These are phyloP conservation scores for Trichoderma sp. DNA, from an alignment of 2,329 filamentous ascomycete species.

Conservation along the genomic window DNA sequence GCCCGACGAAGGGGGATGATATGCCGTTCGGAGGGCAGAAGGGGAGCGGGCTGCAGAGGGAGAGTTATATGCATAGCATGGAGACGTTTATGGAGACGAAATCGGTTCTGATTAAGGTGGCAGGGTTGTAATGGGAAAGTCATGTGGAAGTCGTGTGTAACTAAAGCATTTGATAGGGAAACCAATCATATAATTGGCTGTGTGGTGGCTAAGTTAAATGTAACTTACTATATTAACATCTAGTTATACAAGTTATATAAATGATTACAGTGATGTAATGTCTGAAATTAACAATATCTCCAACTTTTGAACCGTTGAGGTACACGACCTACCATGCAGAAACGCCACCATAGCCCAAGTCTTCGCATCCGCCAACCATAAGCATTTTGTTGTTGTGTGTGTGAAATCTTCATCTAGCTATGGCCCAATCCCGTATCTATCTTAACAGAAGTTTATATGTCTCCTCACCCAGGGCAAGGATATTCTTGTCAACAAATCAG, in stretches of 20 bases:
- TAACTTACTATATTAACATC: no score
- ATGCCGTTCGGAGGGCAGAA: slow-evolving; percentile 30
- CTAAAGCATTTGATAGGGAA: not conserved
- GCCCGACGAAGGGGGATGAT: slow-evolving; percentile 24
- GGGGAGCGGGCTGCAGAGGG: not conserved
- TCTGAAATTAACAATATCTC: no score
- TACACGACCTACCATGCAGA: no score
- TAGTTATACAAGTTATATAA: no score
- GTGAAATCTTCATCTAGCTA: no score
- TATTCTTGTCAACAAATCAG: not conserved
- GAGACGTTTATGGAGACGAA: not conserved
- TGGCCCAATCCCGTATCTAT: not conserved
- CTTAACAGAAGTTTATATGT: not conserved
- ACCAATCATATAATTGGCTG: not conserved
- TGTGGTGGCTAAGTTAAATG: slow-evolving; percentile 20
- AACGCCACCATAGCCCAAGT: no score
- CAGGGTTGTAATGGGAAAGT: not conserved
- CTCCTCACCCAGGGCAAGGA: not conserved
- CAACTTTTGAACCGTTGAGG: no score
- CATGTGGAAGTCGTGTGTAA: not conserved
- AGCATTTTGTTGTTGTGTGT: no score
- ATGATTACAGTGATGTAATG: no score
- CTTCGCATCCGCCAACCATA: no score
- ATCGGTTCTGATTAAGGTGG: not conserved
- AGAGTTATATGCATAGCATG: not conserved